These are phyloP conservation scores for Porcisia deanei DNA, from an alignment of 208 protist genomes.

Conservation along the genomic window DNA sequence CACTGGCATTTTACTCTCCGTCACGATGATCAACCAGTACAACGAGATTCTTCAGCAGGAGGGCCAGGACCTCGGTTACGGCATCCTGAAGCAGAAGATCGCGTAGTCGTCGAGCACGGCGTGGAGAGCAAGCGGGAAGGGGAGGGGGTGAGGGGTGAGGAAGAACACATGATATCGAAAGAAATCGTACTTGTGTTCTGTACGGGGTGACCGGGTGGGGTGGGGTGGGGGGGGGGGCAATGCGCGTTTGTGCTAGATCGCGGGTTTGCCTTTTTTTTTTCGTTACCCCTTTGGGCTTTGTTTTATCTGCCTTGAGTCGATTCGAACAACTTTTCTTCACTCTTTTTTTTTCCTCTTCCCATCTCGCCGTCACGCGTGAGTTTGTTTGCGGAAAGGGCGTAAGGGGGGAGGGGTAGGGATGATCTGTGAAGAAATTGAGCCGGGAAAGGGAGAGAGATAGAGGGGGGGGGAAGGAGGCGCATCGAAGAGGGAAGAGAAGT, in stretches of 20 bases:
- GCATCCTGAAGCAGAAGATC: slow-evolving; percentile 78
- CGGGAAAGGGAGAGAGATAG: background rate
- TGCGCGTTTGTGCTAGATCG: background rate
- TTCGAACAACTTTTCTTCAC: background rate
- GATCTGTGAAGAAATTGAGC: background rate
- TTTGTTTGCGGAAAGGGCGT: background rate
- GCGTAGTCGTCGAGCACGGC: slow-evolving; percentile 29
- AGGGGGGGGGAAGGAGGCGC: background rate
- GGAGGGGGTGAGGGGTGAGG: background rate
- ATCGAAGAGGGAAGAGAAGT: background rate
- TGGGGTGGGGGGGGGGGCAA: background rate
- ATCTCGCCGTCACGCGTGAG: background rate
- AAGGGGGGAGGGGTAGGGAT: background rate
- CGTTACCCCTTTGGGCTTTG: background rate
- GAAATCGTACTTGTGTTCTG: no score
- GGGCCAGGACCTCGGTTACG: slow-evolving; percentile 89
- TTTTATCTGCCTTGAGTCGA: background rate
- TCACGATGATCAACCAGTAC: slow-evolving; percentile 99
- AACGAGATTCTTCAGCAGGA: slow-evolving; percentile 99
- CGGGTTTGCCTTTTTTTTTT: background rate
- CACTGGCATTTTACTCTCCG: slow-evolving; percentile 99
- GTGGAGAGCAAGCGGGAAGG: background rate
- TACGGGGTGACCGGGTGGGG: background rate
- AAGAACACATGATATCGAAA: no score
- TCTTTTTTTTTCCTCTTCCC: background rate